phyloP scores from a whole-genome alignment of 2,329 filamentous ascomycete genomes.

The Metarhizium rileyi region DNA sequence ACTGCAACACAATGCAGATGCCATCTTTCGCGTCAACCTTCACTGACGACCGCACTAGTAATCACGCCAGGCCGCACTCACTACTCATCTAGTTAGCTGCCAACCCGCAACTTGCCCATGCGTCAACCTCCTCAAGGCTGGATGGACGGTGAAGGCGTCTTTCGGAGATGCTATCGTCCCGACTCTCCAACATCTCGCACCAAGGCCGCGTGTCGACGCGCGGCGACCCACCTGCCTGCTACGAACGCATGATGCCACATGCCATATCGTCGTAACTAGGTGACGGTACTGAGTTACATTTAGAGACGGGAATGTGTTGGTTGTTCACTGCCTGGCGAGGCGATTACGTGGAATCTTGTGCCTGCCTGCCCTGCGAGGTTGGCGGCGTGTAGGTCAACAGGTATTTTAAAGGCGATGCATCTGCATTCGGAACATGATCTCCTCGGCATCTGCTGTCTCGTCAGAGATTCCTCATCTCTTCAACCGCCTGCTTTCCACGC shows the following conservation, averaged over 20 bases:
- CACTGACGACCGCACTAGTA: too few relatives aligned
- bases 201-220: neutral
- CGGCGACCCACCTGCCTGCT: neutral
- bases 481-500: neutral
- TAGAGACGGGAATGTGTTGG: neutral
- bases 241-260: too few relatives aligned
- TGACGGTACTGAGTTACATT: too few relatives aligned
- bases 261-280: too few relatives aligned
- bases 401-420: neutral
- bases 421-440: neutral
- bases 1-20: too few relatives aligned
- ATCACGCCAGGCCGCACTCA: too few relatives aligned
- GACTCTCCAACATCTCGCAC: neutral
- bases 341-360: neutral
- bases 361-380: neutral
- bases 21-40: too few relatives aligned
- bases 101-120: too few relatives aligned
- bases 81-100: too few relatives aligned
- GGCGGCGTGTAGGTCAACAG: neutral
- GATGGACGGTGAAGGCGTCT: too few relatives aligned
- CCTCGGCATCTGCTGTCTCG: neutral
- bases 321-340: neutral
- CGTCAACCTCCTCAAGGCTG: too few relatives aligned
- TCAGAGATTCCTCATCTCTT: neutral
- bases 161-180: neutral